phyloP scores from a whole-genome alignment of 768 basidiomycete species.

The Hygrophoropsis aurantiaca region DNA sequence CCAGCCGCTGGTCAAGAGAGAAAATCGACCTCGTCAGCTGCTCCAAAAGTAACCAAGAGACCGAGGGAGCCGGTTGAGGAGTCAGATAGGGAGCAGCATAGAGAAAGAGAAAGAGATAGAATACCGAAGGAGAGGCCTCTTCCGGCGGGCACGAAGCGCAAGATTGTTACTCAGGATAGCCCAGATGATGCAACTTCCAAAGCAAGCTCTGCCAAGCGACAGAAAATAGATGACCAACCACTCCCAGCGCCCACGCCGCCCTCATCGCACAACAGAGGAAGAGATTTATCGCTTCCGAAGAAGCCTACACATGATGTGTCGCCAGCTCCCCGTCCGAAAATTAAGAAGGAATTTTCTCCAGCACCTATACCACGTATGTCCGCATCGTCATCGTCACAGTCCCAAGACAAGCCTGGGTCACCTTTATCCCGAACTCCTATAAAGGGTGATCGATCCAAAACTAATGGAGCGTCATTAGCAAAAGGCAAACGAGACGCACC shows the following conservation, averaged over 20 bases:
- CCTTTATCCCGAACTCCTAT: constrained; percentile 1
- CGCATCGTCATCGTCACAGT: constrained; percentile 5
- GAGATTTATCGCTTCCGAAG: constrained; percentile 33
- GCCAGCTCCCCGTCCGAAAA: constrained; percentile 26
- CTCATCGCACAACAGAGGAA: constrained; percentile 11
- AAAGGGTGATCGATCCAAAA: constrained; percentile 21
- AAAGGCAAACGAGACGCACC: constrained; percentile 56
- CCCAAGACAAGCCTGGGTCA: constrained; percentile 11
- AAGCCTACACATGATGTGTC: constrained; percentile 34
- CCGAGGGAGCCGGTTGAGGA: constrained; percentile 24
- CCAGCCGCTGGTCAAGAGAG: constrained; percentile 24
- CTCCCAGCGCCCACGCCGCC: constrained; percentile 2
- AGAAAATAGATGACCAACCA: constrained; percentile 40
- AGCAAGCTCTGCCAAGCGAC: constrained; percentile 35
- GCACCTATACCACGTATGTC: constrained; percentile 17
- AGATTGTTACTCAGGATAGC: constrained; percentile 29
- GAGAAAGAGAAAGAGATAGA: constrained; percentile 22
- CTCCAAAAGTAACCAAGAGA: constrained; percentile 16
- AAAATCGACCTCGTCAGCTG: constrained; percentile 12
- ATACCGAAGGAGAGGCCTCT: constrained; percentile 19
- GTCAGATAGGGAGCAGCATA: constrained; percentile 25
- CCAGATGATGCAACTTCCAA: constrained; percentile 19
- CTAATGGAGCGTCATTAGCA: constrained; percentile 2
- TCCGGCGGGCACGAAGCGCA: constrained; percentile 37
- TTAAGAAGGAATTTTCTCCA: constrained; percentile 37